phyloP scores from a whole-genome alignment of 495 filamentous ascomycete species.

The Penicillium turbatum region DNA sequence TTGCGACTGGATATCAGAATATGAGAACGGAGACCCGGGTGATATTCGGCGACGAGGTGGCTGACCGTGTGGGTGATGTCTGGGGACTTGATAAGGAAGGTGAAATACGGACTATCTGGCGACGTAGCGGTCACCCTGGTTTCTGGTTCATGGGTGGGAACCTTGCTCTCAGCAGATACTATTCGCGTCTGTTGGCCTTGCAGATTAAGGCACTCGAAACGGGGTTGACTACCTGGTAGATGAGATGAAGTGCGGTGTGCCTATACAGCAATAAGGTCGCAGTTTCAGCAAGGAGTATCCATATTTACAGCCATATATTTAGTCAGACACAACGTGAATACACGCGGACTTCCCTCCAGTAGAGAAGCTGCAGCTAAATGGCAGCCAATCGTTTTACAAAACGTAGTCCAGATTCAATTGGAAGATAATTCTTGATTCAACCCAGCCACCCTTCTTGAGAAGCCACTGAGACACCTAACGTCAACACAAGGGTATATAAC shows the following conservation, averaged over 20 bases:
- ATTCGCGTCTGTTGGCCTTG: slow-evolving; percentile 65
- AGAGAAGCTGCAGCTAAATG: background rate
- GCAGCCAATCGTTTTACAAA: background rate
- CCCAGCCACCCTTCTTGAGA: slow-evolving; percentile 32
- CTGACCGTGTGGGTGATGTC: slow-evolving; percentile 59
- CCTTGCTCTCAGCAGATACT: slow-evolving; percentile 68
- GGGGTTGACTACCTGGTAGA: slow-evolving; percentile 38
- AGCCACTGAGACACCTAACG: slow-evolving; percentile 35
- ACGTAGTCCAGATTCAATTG: background rate
- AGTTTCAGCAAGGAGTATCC: too few species aligned
- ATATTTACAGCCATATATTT: too few species aligned
- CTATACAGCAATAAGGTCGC: too few species aligned
- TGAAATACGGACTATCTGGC: slow-evolving; percentile 70
- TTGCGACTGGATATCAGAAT: slow-evolving; percentile 80
- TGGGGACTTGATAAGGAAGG: slow-evolving; percentile 80
- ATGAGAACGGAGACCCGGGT: slow-evolving; percentile 59
- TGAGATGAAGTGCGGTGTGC: background rate
- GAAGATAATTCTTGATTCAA: slow-evolving; percentile 1
- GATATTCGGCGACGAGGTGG: slow-evolving; percentile 69
- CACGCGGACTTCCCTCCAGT: too few species aligned
- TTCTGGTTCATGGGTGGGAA: slow-evolving; percentile 87
- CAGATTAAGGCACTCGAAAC: slow-evolving; percentile 68
- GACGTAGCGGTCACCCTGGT: slow-evolving; percentile 62
- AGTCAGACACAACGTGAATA: too few species aligned
- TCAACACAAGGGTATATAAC: slow-evolving; percentile 34